Base-by-base conservation (phyloP, 108 stramenopile species). In the Skeletonema grethae region DNA sequence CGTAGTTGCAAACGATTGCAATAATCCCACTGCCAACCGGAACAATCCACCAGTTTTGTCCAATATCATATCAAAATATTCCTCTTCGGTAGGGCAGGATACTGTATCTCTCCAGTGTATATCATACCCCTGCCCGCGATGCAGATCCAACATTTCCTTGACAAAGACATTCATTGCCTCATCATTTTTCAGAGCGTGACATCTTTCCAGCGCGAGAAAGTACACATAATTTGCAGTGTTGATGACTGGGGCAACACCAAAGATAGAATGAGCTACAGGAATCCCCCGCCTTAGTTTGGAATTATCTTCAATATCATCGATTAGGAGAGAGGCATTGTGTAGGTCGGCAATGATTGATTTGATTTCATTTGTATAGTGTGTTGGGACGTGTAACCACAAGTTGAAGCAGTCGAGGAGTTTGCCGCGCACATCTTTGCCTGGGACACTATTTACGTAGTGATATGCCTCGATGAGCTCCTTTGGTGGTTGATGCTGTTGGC, bases 291-390 rank as follows among this genome's bases (percentile, higher is more conserved):
- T 67, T 28, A 98, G 73, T 63, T 95, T 95, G 31, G 88, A 90
- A 69, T 94, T 93, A 76, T 98, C 98, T 73, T 98, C 98, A 65
- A 98, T 97, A 65, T 98, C 98, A 80, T 98, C 98, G 57, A 98
- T 86, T 70, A 98, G 75, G 7, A 98, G 84, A 29, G 87, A 88
- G 16, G 96, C 95, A 81, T 96, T 97, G 87, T 98, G 98, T 12
- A 98, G 88, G 64, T 82, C 84, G 7, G 88, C 93, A n/a, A 97
- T 82, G 29, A 98, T 96, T 45, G 60, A 50, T 30, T 85, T 76
- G 57, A 76, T 83, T 11, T 72, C 56, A 20, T 84, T 30, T 34
- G 90, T 36, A 1, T 80, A 70, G 10, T 80, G 63, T 2, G 62
- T 20, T 13, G 85, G 81, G 11, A 94, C 88, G 8, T 78, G 31